These are phyloP conservation scores for Aegilops longissima DNA, from an alignment of 176 grass and related monocot species.

Conservation along the genomic window DNA sequence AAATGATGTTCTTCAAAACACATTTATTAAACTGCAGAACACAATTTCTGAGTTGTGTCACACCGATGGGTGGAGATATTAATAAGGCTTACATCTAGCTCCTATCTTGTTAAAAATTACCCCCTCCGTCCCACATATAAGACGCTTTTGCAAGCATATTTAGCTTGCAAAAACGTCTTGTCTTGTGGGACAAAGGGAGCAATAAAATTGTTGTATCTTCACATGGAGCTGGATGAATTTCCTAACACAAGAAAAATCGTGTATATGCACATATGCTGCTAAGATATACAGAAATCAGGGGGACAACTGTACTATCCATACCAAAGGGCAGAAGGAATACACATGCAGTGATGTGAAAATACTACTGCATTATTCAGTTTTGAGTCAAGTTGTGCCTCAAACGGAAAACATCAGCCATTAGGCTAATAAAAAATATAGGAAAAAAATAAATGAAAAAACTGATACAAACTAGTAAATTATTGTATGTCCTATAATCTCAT, in stretches of 20 bases:
- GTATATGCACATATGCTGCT: neutral
- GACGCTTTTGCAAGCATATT: too few species aligned
- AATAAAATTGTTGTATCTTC: too few species aligned
- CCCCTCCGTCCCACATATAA: too few species aligned
- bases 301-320: neutral
- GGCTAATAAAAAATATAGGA: too few species aligned
- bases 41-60: neutral
- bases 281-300: neutral
- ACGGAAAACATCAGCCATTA: too few species aligned
- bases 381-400: too few species aligned
- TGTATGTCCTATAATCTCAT: too few species aligned
- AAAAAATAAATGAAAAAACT: too few species aligned
- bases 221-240: neutral
- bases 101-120: neutral
- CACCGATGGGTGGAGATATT: neutral
- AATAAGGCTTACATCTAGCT: neutral
- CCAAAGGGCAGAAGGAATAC: slow-evolving; percentile 1
- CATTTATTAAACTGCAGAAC: neutral
- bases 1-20: neutral
- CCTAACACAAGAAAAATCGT: neutral
- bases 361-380: too few species aligned
- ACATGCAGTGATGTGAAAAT: slow-evolving; percentile 18
- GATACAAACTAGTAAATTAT: too few species aligned
- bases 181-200: too few species aligned
- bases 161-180: too few species aligned